Evolutionary conservation across 192 early-diverging fungal species (phyloP).

Genomic region (Linnemannia hyalina): DNA sequence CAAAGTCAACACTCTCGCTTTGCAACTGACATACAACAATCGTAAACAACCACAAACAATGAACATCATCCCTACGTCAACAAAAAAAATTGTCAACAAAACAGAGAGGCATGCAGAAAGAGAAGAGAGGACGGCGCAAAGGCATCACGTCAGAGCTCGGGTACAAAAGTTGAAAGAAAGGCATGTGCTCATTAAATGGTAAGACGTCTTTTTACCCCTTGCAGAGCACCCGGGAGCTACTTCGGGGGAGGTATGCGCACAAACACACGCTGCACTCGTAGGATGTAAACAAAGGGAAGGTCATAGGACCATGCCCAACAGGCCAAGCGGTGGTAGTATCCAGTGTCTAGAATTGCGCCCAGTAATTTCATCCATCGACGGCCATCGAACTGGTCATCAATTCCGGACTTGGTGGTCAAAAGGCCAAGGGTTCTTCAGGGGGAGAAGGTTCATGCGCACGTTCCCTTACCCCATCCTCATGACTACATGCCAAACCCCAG

Average conservation of each 20-base stretch:
- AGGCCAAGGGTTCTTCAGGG: neutral
- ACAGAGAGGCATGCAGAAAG: neutral
- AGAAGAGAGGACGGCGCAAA: neutral
- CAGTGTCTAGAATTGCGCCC: neutral
- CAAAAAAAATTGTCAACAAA: neutral
- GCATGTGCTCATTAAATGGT: slow-evolving; percentile 1
- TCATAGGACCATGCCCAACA: neutral
- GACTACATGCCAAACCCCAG: neutral
- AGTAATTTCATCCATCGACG: neutral
- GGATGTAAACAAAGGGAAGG: neutral
- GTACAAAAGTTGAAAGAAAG: neutral
- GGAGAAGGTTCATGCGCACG: neutral
- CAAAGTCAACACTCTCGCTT: neutral
- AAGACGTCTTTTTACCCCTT: neutral
- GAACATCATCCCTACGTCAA: neutral
- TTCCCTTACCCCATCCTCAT: neutral
- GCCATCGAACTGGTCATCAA: neutral
- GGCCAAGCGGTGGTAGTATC: neutral
- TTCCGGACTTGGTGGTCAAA: neutral
- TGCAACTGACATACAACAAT: neutral
- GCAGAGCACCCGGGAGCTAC: neutral
- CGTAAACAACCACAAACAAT: neutral
- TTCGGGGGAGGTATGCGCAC: neutral
- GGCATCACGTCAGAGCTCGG: neutral
- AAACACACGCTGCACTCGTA: neutral